Conservation (phyloP, 2,329 filamentous ascomycete genomes). For the Botrytis paeoniae region DNA sequence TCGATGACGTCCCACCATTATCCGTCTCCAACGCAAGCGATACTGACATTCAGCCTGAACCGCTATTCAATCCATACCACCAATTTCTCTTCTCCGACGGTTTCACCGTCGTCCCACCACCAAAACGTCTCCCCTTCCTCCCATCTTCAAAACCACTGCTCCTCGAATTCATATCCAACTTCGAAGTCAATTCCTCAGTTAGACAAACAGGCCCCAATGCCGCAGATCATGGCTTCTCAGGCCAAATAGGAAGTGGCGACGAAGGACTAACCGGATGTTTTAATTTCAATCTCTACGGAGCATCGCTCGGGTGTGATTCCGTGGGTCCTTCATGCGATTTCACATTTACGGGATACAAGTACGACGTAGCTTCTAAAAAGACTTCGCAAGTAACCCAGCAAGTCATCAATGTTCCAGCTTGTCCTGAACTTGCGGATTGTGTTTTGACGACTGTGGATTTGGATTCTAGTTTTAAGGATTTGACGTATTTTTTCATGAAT, state of each 20-base stretch:
- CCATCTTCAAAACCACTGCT: constrained; percentile 36
- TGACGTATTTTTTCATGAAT: constrained; percentile 43
- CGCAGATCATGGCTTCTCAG: constrained; percentile 34
- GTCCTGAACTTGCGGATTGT: constrained; percentile 36
- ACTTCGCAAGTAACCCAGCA: constrained; percentile 33
- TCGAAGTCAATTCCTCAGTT: constrained; percentile 26
- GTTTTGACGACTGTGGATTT: constrained; percentile 34
- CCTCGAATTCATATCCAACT: constrained; percentile 37
- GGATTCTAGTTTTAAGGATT: constrained; percentile 35
- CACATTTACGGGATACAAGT: constrained; percentile 40
- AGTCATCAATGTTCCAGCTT: constrained; percentile 34
- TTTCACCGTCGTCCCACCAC: constrained; percentile 38
- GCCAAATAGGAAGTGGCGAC: constrained; percentile 33
- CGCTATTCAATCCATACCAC: constrained; percentile 38
- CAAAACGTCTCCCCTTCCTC: constrained; percentile 33
- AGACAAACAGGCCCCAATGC: constrained; percentile 24
- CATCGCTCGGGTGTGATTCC: constrained; percentile 43
- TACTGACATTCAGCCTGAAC: constrained; percentile 26
- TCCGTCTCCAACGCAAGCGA: constrained; percentile 25
- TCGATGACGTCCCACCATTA: constrained; percentile 36
- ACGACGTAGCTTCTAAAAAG: constrained; percentile 26
- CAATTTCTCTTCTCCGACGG: constrained; percentile 40
- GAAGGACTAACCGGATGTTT: constrained; percentile 38
- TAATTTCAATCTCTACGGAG: constrained; percentile 39
- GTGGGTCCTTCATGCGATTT: constrained; percentile 39